Evolutionary conservation across 2,329 filamentous ascomycete genomes (phyloP), one percentile per base, ranked within the genome.

Genomic region (Aspergillus arachidicola): DNA sequence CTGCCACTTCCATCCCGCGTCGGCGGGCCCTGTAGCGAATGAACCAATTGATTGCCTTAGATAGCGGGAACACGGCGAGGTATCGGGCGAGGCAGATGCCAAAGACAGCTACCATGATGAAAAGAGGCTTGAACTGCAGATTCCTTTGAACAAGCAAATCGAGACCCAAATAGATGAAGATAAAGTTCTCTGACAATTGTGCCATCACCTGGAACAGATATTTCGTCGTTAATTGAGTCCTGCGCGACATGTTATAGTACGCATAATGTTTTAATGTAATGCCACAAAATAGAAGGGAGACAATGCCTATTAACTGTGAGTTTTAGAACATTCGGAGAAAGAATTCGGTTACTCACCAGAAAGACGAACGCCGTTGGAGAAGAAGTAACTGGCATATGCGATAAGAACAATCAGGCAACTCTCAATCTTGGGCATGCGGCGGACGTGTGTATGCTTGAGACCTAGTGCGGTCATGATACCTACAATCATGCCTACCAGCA

Each of bases 171-270:
- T 99, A 99, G 78, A 99, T 99, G 82, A 99, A 99, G 79, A 99
- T 99, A 76, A 99, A 99, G 79, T 99, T 99, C 80, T 99, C 95
- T 0, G 94, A 97, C 53, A 99, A 81, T 78, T 99, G 95, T 4
- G 95, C 92, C 71, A 96, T 89, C 66, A 97, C 90, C 77, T 96
- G 93, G 81, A 99, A 99, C 62, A 97, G 86, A 80, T 96, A 99
- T 78, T 99, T 99, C 58, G 95, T 99, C 19, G 95, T 97, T 66
- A 99, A 89, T 77, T 99, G 95, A 1, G 95, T 98, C 66, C 95
- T 90, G 56, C 95, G 89, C 34, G 95, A 99, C 95, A 99, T 99
- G 82, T 99, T 99, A 85, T 98, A 97, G 81, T 99, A 99, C 66
- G 95, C 95, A 74, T 99, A 99, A 77, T 99, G 95, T 80, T 99